Evolutionary conservation across 108 stramenopile species (phyloP).

Genomic region (Aurantiochytrium sp.): DNA sequence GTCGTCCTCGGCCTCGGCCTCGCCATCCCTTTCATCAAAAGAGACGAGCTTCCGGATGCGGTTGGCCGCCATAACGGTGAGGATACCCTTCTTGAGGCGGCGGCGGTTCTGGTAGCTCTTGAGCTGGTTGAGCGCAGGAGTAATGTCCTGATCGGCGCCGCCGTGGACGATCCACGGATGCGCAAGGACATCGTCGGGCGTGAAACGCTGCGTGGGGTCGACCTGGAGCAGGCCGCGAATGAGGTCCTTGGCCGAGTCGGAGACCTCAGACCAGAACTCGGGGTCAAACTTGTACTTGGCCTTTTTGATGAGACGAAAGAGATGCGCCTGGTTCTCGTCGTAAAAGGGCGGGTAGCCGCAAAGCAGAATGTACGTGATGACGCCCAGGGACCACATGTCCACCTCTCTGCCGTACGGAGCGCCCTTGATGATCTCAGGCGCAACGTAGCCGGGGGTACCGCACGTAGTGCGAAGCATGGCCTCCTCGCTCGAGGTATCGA

Average conservation of each 20-base stretch:
- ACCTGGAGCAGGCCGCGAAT: slow-evolving; percentile 40
- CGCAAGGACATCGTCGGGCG: slow-evolving; percentile 39
- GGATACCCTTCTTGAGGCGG: background rate
- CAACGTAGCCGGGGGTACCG: slow-evolving; percentile 67
- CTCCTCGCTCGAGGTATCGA: slow-evolving; percentile 14
- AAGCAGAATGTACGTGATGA: slow-evolving; percentile 87
- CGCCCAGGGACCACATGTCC: slow-evolving; percentile 96
- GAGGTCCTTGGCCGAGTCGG: slow-evolving; percentile 43
- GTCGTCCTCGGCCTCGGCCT: background rate
- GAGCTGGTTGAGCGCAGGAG: background rate
- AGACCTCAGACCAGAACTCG: slow-evolving; percentile 33
- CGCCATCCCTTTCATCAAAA: background rate
- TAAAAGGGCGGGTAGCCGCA: slow-evolving; percentile 71
- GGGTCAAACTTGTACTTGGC: slow-evolving; percentile 38
- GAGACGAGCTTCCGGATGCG: background rate
- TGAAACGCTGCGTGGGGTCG: slow-evolving; percentile 37
- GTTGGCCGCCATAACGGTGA: background rate
- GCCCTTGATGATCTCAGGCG: slow-evolving; percentile 24
- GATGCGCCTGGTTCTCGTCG: slow-evolving; percentile 20
- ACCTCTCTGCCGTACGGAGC: slow-evolving; percentile 34
- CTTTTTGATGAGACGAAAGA: slow-evolving; percentile 36
- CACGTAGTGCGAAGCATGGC: slow-evolving; percentile 73
- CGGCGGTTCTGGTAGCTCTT: background rate
- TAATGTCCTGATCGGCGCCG: slow-evolving; percentile 2
- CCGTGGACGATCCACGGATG: slow-evolving; percentile 22